Conservation (phyloP, 345 rosid species). For the Salix arbutifolia region DNA sequence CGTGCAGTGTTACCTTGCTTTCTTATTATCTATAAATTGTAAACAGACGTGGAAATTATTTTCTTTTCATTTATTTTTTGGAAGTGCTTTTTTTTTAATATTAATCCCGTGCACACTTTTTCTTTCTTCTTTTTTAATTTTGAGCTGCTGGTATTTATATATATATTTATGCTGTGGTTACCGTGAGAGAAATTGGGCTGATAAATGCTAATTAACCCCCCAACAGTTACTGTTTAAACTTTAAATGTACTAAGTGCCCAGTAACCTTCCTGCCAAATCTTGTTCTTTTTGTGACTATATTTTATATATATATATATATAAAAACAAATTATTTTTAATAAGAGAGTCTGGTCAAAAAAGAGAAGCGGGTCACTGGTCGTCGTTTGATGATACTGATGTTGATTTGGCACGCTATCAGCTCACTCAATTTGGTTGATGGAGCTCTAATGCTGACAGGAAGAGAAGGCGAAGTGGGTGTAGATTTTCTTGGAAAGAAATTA, state of each 20-base stretch:
- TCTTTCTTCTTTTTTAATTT: conserved; percentile 1
- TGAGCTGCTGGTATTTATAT: neutral
- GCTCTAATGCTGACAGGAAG: neutral
- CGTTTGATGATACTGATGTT: neutral
- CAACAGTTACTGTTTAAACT: neutral
- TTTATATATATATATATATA: too few species aligned
- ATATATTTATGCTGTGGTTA: conserved; percentile 1
- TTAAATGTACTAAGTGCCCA: neutral
- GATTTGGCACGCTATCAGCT: neutral
- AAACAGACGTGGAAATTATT: conserved; percentile 33
- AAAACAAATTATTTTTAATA: too few species aligned
- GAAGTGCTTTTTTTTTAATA: too few species aligned
- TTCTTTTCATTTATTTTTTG: conserved; percentile 1
- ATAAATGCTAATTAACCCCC: conserved; percentile 41
- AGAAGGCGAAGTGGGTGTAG: too few species aligned
- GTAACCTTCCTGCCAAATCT: neutral
- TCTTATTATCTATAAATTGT: conserved; percentile 83
- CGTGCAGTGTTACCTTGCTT: conserved; percentile 96
- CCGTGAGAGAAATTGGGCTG: conserved; percentile 38
- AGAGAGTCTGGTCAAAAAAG: neutral
- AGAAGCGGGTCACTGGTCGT: neutral
- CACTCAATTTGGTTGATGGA: neutral
- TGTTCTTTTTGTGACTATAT: neutral
- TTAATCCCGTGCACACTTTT: neutral
- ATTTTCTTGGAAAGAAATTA: too few species aligned